Conservation (phyloP, 192 early-diverging fungal species). For the Linnemannia zychae region DNA sequence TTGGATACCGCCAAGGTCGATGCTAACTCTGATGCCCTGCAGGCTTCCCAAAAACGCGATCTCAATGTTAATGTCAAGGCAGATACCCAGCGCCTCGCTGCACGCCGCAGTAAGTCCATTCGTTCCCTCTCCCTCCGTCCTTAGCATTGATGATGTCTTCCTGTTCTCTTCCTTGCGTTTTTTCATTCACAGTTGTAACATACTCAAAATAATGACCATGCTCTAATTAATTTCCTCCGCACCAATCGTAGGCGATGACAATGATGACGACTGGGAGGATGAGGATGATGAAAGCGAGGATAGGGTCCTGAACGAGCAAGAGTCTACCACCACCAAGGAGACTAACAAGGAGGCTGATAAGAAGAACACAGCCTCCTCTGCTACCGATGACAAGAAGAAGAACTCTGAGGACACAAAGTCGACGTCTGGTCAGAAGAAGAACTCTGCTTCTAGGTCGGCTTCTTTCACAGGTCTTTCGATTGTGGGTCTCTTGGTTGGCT, state of each 20-base stretch:
- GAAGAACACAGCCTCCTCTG: background rate
- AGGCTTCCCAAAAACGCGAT: background rate
- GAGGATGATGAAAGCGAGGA: background rate
- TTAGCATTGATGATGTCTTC: no score
- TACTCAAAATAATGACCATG: no score
- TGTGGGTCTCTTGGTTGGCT: background rate
- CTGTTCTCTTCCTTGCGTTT: background rate
- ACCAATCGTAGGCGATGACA: background rate
- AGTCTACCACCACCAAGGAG: background rate
- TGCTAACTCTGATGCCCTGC: no score
- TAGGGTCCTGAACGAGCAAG: background rate
- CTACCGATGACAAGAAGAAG: background rate
- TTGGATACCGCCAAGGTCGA: background rate
- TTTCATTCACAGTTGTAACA: no score
- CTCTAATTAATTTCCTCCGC: no score
- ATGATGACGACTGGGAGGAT: constrained; percentile 17
- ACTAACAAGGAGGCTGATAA: background rate
- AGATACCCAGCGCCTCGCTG: background rate
- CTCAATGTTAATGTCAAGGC: background rate
- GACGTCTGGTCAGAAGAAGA: background rate
- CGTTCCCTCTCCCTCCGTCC: no score
- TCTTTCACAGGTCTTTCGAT: constrained; percentile 6
- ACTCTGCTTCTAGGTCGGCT: constrained; percentile 9
- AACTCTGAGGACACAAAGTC: background rate
- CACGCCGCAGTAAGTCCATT: background rate